Base-by-base conservation (phyloP, 2,329 filamentous ascomycete species). In the Teratosphaeria gauchensis region DNA sequence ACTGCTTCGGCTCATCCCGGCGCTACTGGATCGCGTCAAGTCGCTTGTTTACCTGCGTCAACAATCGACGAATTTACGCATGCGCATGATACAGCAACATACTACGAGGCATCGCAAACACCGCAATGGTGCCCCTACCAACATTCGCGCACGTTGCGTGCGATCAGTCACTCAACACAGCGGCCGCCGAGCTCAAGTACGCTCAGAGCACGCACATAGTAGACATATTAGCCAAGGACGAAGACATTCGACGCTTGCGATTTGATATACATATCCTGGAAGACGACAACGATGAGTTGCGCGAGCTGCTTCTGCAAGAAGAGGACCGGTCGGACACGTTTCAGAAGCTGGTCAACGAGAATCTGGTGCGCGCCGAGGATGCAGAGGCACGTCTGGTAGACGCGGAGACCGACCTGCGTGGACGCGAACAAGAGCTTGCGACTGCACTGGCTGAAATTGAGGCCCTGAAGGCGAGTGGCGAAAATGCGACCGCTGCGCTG, bases 221-320 rank as follows among this genome's bases (percentile, higher is more conserved):
- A 38, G 82, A 89, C 56, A 77, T 86, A 11, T 79, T 95, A 58
- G 76, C 84, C 64, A 88, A 89, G 67, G 84, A 90, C 63, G 92
- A 97, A 72, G 84, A 86, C 60, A 78, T 83, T 46, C 85, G 92
- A 54, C 82, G 85, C 63, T 74, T 90, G 56, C 84, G 84, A 64
- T 79, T 92, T 61, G 83, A 86, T 62, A 79, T 86, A 57, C 75
- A 92, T 57, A 74, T 91, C n/a, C 77, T 89, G n/a, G 80, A 86
- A 62, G 84, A 92, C 63, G 87, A 95, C 62, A 89, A 87, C 63
- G 82, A 85, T 54, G 79, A 82, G 9, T 74, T 96, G 31, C 82
- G 84, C 63, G 81, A 85, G 52, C 80, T 86, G 62, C 72, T 92
- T 19, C 73, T 78, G 3, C 75, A 83, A 46, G 82, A 82, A 64